Evolutionary conservation across 1,139 yeast genomes (phyloP).

Genomic region (Zygosaccharomyces pseudobailii): DNA sequence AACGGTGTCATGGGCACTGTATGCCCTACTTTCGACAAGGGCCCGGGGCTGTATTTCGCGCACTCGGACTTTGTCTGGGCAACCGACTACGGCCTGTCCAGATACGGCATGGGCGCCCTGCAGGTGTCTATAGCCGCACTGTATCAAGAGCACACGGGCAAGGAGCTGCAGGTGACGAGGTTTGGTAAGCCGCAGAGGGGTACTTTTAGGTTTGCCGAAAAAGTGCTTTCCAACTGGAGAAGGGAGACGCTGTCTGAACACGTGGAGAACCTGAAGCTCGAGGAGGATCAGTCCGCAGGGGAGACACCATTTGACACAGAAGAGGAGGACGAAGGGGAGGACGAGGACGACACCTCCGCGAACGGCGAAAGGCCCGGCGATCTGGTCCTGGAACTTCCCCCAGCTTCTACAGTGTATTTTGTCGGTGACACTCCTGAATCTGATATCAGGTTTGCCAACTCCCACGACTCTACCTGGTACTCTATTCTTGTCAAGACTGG

Average conservation of each 20-base stretch:
- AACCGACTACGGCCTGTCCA: constrained; percentile 68
- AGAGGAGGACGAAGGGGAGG: constrained; percentile 15
- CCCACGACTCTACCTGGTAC: constrained; percentile 79
- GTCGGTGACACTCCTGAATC: constrained; percentile 94
- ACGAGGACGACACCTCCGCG: constrained; percentile 14
- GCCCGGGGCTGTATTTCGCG: constrained; percentile 79
- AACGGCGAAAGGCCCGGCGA: constrained; percentile 33
- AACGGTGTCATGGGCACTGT: constrained; percentile 80
- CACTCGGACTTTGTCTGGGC: constrained; percentile 90
- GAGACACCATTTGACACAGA: constrained; percentile 15
- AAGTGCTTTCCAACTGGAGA: constrained; percentile 72
- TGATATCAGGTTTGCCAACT: constrained; percentile 81
- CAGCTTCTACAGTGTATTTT: constrained; percentile 80
- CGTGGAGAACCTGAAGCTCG: constrained; percentile 47
- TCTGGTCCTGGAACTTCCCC: constrained; percentile 56
- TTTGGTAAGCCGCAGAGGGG: constrained; percentile 86
- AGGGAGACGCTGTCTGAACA: constrained; percentile 71
- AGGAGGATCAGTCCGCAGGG: constrained; percentile 6
- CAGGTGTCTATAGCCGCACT: constrained; percentile 81
- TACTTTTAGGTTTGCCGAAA: constrained; percentile 74
- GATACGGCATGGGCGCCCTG: constrained; percentile 89
- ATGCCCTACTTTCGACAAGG: constrained; percentile 64
- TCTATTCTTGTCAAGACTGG: constrained; percentile 84
- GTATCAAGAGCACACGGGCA: constrained; percentile 75
- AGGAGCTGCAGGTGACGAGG: constrained; percentile 67